phyloP scores from a whole-genome alignment of 306 rosid species.

The Senna siamea region DNA sequence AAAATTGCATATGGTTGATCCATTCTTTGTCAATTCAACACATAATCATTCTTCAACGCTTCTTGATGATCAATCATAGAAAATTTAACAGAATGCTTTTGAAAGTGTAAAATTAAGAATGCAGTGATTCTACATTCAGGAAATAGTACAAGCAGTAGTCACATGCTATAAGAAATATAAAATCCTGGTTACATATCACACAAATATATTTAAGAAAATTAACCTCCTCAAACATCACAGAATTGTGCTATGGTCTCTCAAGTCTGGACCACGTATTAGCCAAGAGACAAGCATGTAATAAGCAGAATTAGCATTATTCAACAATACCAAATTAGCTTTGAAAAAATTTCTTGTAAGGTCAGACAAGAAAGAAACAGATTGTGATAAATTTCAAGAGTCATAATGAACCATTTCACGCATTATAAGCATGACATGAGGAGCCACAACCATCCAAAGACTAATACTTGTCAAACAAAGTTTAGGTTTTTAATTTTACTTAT shows the following conservation, averaged over 20 bases:
- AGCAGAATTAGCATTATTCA: conserved; percentile 18
- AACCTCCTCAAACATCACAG: conserved; percentile 1
- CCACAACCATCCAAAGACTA: conserved; percentile 3
- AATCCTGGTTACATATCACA: conserved; percentile 13
- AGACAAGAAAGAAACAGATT: not conserved
- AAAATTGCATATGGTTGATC: not conserved
- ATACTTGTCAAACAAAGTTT: conserved; percentile 7
- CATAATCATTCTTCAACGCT: not conserved
- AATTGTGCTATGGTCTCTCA: conserved; percentile 16
- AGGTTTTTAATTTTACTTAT: not conserved
- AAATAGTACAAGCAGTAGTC: conserved; percentile 19
- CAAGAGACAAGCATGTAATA: conserved; percentile 11
- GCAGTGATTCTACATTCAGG: not conserved
- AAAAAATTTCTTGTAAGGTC: not conserved
- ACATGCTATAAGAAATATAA: not conserved
- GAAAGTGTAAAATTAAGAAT: not conserved
- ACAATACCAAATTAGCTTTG: conserved; percentile 13
- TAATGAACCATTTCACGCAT: not conserved
- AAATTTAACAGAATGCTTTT: conserved; percentile 8
- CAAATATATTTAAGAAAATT: conserved; percentile 22
- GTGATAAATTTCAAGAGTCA: not conserved
- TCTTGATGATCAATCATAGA: conserved; percentile 2
- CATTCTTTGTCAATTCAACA: not conserved
- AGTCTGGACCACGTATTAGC: not conserved
- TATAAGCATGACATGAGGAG: not conserved